Evolutionary conservation across 768 basidiomycete genomes (phyloP).

Genomic region (Rhodotorula paludigena): DNA sequence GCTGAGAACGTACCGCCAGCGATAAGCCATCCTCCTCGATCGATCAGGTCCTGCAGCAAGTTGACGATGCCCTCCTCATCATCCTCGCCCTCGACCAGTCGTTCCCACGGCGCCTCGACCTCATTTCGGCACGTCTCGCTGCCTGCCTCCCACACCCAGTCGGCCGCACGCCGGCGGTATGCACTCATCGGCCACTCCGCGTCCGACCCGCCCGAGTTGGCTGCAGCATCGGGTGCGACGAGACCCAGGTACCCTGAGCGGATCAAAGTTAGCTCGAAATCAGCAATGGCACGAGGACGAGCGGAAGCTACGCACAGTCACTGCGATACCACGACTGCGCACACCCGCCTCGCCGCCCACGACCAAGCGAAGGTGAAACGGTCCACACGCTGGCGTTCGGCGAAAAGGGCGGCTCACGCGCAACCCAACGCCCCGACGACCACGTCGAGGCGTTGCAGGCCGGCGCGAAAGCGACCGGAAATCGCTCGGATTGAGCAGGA

Average conservation of each 20-base stretch:
- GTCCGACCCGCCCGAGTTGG: background rate
- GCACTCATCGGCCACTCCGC: slow-evolving; percentile 3
- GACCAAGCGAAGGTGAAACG: background rate
- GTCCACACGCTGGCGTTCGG: background rate
- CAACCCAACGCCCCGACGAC: background rate
- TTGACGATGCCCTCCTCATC: background rate
- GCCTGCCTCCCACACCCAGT: background rate
- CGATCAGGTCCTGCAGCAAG: slow-evolving; percentile 1
- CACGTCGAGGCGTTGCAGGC: background rate
- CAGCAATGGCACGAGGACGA: too few relatives aligned
- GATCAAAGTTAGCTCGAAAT: too few relatives aligned
- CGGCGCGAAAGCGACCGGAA: background rate
- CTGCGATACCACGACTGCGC: background rate
- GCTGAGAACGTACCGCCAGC: background rate
- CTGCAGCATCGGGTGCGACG: background rate
- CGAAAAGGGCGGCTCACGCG: background rate
- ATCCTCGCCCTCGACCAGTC: background rate
- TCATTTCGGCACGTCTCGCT: background rate
- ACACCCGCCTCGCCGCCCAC: background rate
- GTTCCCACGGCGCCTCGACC: background rate
- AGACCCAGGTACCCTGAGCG: slow-evolving; percentile 3
- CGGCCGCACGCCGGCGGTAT: background rate
- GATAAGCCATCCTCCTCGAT: slow-evolving; percentile 5
- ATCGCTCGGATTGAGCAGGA: too few relatives aligned
- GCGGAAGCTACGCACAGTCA: too few relatives aligned